A percentile compares a stretch with the other conserved stretches of the same genome.
Conservation (phyloP, 2,329 filamentous ascomycete species). For the Penicillium aurantiogriseum region DNA sequence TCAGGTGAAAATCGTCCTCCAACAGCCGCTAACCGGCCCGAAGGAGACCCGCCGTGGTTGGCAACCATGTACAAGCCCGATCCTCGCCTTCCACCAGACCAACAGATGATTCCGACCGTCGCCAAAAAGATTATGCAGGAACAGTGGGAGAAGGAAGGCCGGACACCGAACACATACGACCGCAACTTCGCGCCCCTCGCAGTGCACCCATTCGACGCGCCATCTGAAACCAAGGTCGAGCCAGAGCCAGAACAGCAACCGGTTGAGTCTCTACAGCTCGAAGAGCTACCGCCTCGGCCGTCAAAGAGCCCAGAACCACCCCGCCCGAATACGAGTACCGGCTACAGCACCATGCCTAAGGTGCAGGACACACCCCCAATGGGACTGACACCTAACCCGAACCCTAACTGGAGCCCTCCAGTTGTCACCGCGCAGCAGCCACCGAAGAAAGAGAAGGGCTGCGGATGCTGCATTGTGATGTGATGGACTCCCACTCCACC, state of each 20-base stretch:
- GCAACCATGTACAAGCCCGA: slow-evolving; percentile 94
- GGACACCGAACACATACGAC: slow-evolving; percentile 81
- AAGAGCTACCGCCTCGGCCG: slow-evolving; percentile 23
- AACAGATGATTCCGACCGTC: slow-evolving; percentile 92
- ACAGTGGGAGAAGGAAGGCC: slow-evolving; percentile 90
- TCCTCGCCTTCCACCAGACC: slow-evolving; percentile 86
- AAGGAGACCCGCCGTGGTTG: slow-evolving; percentile 95
- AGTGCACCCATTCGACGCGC: slow-evolving; percentile 39
- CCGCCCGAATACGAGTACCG: slow-evolving; percentile 45
- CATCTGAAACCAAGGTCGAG: slow-evolving; percentile 20
- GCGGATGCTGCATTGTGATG: slow-evolving; percentile 74
- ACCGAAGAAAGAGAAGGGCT: slow-evolving; percentile 52
- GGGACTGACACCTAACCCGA: slow-evolving; percentile 38
- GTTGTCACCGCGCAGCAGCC: slow-evolving; percentile 56
- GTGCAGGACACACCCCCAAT: slow-evolving; percentile 41
- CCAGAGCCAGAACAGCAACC: slow-evolving; percentile 8
- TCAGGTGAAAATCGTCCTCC: slow-evolving; percentile 54
- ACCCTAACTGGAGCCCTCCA: slow-evolving; percentile 42
- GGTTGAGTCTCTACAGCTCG: slow-evolving; percentile 5
- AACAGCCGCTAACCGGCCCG: slow-evolving; percentile 67
- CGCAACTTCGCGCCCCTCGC: slow-evolving; percentile 80
- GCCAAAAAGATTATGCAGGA: slow-evolving; percentile 89
- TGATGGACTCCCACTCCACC: slow-evolving; percentile 42
- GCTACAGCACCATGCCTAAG: slow-evolving; percentile 52
- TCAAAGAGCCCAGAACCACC: slow-evolving; percentile 35